Percentiles rank a stretch among this genome's conserved stretches.
Conservation (phyloP, 306 rosid genomes). For the Dryas octopetala region DNA sequence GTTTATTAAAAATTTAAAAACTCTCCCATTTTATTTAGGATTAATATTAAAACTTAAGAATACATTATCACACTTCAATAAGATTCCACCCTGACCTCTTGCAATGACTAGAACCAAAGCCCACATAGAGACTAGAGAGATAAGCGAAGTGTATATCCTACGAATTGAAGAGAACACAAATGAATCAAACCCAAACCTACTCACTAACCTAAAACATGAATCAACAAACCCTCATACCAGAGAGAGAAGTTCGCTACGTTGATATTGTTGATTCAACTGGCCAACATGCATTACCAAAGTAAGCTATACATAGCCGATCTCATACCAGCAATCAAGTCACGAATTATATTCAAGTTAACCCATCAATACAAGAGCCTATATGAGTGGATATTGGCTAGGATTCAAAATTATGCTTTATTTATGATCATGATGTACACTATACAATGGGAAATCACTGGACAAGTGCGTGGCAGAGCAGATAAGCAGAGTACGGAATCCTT, state of each 20-base stretch:
- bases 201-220: not conserved
- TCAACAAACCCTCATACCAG: not conserved
- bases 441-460: slow-evolving; percentile 30
- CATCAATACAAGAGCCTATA: too few relatives aligned
- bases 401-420: slow-evolving; percentile 12
- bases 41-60: too few relatives aligned
- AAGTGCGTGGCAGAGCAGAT: slow-evolving; percentile 5
- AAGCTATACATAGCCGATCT: not conserved
- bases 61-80: not conserved
- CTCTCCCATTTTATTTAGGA: too few relatives aligned
- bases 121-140: not conserved
- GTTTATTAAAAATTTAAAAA: too few relatives aligned
- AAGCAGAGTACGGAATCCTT: slow-evolving; percentile 30
- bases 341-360: not conserved
- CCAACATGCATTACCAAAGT: not conserved
- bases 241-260: not conserved
- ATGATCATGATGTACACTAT: slow-evolving; percentile 21
- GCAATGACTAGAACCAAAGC: not conserved
- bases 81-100: not conserved
- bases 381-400: not conserved
- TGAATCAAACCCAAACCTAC: not conserved
- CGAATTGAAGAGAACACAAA: not conserved
- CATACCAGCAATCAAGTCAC: not conserved
- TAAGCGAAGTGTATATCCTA: not conserved
- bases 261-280: too few relatives aligned